Evolutionary conservation across 1,284 basidiomycete species (phyloP).

Genomic region (Ceratobasidium sp.): DNA sequence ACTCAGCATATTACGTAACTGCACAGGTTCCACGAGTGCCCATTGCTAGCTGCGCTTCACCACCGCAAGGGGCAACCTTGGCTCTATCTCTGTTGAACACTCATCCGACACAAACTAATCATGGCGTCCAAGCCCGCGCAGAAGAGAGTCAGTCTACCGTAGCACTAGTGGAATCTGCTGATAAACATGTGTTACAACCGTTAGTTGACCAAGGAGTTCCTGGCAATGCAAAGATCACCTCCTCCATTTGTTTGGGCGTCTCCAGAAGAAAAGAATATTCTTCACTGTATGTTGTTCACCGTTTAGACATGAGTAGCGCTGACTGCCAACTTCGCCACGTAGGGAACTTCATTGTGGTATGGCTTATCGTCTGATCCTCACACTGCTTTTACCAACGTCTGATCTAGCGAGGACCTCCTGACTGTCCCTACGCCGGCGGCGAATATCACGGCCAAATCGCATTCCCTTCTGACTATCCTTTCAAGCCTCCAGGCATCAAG

Average conservation of each 20-base stretch:
- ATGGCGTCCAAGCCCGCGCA: slow-evolving; percentile 86
- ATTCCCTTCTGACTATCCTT: slow-evolving; percentile 92
- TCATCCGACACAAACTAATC: background rate
- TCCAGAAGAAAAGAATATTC: slow-evolving; percentile 95
- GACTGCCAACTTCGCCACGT: slow-evolving; percentile 28
- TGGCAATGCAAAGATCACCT: slow-evolving; percentile 90
- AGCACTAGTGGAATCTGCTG: slow-evolving; percentile 12
- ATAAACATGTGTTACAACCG: slow-evolving; percentile 38
- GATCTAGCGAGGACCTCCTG: slow-evolving; percentile 84
- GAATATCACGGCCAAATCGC: slow-evolving; percentile 91
- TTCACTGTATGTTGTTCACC: slow-evolving; percentile 69
- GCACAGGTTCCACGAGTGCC: background rate
- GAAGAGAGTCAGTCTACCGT: slow-evolving; percentile 68
- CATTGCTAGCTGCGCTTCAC: slow-evolving; percentile 6
- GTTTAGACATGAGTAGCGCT: slow-evolving; percentile 36
- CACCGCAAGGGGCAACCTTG: slow-evolving; percentile 12
- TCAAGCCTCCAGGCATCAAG: slow-evolving; percentile 96
- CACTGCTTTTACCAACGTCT: slow-evolving; percentile 30
- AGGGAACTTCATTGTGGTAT: slow-evolving; percentile 93
- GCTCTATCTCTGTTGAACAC: background rate
- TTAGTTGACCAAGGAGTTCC: slow-evolving; percentile 89
- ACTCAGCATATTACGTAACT: slow-evolving; percentile 26
- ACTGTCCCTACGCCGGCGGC: slow-evolving; percentile 89
- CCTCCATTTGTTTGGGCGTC: slow-evolving; percentile 93
- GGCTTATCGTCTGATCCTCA: slow-evolving; percentile 43